A percentile compares a stretch with the other conserved stretches of the same genome.
Conservation (phyloP, 1,284 basidiomycete genomes). For the Sanghuangporus baumii region DNA sequence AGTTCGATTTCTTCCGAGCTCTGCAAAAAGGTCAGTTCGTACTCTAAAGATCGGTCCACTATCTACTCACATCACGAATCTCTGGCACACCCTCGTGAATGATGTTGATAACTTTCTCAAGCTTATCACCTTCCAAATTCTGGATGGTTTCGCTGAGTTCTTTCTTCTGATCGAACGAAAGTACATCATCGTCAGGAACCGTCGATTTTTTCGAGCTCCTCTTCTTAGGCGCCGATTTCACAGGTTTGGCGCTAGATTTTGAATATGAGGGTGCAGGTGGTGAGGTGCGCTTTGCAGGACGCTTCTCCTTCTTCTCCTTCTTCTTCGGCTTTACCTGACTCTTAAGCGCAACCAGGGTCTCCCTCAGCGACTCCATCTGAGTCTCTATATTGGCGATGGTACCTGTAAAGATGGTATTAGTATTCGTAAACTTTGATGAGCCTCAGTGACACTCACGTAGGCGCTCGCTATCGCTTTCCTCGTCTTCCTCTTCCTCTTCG, state of each 20-base stretch:
- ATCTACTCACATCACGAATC: constrained; percentile 77
- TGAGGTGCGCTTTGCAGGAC: constrained; percentile 39
- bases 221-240: constrained; percentile 42
- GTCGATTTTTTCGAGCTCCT: constrained; percentile 35
- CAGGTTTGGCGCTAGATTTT: constrained; percentile 43
- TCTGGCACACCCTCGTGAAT: constrained; percentile 88
- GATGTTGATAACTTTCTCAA: constrained; percentile 85
- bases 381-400: constrained; percentile 62
- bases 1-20: constrained; percentile 95
- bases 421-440: not conserved
- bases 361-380: constrained; percentile 68
- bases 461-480: constrained; percentile 41
- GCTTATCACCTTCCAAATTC: constrained; percentile 68
- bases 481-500: constrained; percentile 46
- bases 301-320: constrained; percentile 62
- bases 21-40: constrained; percentile 35
- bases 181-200: constrained; percentile 54
- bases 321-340: constrained; percentile 43
- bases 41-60: constrained; percentile 8
- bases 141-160: constrained; percentile 90
- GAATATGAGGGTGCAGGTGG: constrained; percentile 56
- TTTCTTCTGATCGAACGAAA: constrained; percentile 94
- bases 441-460: constrained; percentile 38
- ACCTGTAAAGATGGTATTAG: constrained; percentile 34
- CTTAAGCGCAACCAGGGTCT: constrained; percentile 57